Base-by-base conservation (phyloP, 1,139 yeast genomes). In the Suhomyces bribrorum region DNA sequence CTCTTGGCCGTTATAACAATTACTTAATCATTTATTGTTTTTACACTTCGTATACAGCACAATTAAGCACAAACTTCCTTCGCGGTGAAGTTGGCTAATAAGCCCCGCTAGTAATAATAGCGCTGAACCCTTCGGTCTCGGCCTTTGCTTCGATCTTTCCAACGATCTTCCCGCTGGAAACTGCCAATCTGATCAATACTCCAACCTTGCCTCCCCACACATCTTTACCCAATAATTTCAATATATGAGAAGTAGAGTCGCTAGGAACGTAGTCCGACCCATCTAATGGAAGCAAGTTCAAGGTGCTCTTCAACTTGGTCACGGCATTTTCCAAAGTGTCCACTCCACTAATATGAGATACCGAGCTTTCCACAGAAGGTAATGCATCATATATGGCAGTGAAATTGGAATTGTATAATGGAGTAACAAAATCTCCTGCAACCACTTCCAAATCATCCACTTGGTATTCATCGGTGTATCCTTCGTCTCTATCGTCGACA, bases 381-480 rank as follows among this genome's bases (percentile, higher is more conserved):
- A 90, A 73, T 60, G 80, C 87, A 53, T 87, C 96, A 73, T 85
- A 90, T 26, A 79, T 67, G 37, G 78, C 71, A 6, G 85, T 78
- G 59, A 90, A 90, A 64, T 82, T 80, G 38, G 94, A 87, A 47
- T 85, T 79, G 60, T 81, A 89, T 23, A 88, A 73, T 37, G 96
- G 95, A 39, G 68, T 64, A 40, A 89, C 73, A 63, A 83, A 92
- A 61, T 89, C 97, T 33, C 96, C 96, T 11, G 94, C 85, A 27
- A 68, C 69, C 38, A 92, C 59, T 44, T 79, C 83, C 57, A 90
- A 71, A 46, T 85, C 85, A 60, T 90, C 97, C 49, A 92, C 78
- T 59, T 85, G 94, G 64, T 90, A 92, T 63, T 89, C 96, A 61
- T 92, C 98, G 44, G 86, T 84, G 77, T 84, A 88, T 3, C 96